Base-by-base conservation (phyloP, 2,329 filamentous ascomycete genomes). In the Fusarium sulawesiense region DNA sequence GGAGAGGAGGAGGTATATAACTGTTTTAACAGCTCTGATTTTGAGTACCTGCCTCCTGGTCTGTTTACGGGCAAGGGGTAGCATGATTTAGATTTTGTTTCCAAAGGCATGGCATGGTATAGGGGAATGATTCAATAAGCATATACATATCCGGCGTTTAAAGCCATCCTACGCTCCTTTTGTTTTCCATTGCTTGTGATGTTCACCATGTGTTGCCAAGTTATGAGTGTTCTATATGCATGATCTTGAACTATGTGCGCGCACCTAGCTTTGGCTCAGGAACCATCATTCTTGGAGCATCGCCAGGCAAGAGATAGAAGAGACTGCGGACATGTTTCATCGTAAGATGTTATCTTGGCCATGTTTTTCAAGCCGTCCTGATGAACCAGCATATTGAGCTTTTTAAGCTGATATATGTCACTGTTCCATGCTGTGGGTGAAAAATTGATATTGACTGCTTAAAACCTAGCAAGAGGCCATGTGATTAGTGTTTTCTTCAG, bases 11-110 rank as follows among this genome's bases (percentile, higher is more conserved):
- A 55, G 51, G 44, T 60, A 68, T 18, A 44, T 61, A 59, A 44
- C 50, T 60, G 37, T 62, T 65, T 50, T 56, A 66, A 45, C 63
- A 56, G 58, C 44, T 64, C 59, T 13, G n/a, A 23, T 51, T 63
- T 70, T 66, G 62, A 68, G 41, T 64, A 70, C 58, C 58, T 64
- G 64, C 37, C 45, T 65, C 65, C 57, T 60, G 55, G 42, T 41
- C 53, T 64, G 47, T 59, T 55, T 45, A 20, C 66, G 46, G 46
- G 53, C 42, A 29, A 49, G 68, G 56, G 47, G 37, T n/a, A 40
- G 40, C 48, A 60, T 70, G 53, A 42, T 45, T 65, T 68, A 68
- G 62, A 65, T 44, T 45, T 62, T 47, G 51, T 44, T 45, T 48
- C 37, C 20, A 48, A 46, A 29, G 50, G 48, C 34, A 63, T 58